Evolutionary conservation across 495 filamentous ascomycete genomes (phyloP).

Genomic region (Penicillium simplicissimum): DNA sequence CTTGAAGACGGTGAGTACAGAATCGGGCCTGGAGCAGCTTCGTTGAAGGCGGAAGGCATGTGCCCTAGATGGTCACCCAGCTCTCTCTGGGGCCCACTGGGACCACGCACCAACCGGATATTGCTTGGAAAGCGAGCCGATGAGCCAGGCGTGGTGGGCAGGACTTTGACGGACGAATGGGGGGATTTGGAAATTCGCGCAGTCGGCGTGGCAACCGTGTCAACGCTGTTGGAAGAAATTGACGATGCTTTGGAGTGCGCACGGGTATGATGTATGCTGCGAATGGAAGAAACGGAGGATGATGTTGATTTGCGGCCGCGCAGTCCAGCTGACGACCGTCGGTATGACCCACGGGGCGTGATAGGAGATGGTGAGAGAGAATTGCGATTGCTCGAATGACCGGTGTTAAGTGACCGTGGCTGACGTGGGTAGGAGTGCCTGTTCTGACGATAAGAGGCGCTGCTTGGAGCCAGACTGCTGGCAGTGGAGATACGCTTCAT

Average conservation of each 20-base stretch:
- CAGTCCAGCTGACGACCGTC: slow-evolving; percentile 71
- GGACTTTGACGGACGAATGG: slow-evolving; percentile 87
- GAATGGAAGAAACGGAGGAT: slow-evolving; percentile 89
- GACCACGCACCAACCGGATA: slow-evolving; percentile 76
- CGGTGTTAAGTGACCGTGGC: slow-evolving; percentile 51
- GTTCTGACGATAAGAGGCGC: slow-evolving; percentile 48
- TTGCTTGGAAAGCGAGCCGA: slow-evolving; percentile 77
- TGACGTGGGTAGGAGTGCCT: slow-evolving; percentile 52
- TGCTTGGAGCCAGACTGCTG: slow-evolving; percentile 49
- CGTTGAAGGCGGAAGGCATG: slow-evolving; percentile 40
- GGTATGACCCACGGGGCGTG: slow-evolving; percentile 81
- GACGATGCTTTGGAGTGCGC: slow-evolving; percentile 93
- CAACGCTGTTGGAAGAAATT: slow-evolving; percentile 78
- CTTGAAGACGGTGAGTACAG: slow-evolving; percentile 57
- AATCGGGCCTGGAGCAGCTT: slow-evolving; percentile 39
- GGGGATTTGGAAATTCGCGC: slow-evolving; percentile 69
- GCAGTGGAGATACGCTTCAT: slow-evolving; percentile 46
- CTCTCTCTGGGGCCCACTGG: slow-evolving; percentile 35
- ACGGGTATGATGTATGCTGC: slow-evolving; percentile 84
- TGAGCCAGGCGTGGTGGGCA: slow-evolving; percentile 85
- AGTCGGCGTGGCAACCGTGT: slow-evolving; percentile 66
- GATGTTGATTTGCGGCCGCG: slow-evolving; percentile 95
- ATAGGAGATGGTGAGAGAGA: slow-evolving; percentile 88
- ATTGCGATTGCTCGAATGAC: slow-evolving; percentile 64
- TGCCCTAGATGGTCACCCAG: slow-evolving; percentile 26